Evolutionary conservation across 306 rosid genomes (phyloP).

Genomic region (Medicago arabica): DNA sequence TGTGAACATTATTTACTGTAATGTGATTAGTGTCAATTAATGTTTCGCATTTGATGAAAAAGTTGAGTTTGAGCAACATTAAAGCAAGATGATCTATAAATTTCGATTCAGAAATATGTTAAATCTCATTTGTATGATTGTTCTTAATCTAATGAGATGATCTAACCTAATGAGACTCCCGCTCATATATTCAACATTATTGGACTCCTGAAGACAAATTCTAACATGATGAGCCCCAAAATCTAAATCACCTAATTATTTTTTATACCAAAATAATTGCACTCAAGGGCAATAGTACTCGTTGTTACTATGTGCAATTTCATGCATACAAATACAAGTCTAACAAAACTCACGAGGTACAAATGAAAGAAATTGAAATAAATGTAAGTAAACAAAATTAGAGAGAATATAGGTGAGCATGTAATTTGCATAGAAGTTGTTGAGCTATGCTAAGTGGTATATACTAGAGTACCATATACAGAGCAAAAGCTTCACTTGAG

Average conservation of each 20-base stretch:
- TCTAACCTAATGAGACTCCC: no score
- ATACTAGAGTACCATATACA: slow-evolving; percentile 33
- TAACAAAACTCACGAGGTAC: slow-evolving; percentile 12
- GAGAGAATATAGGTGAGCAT: slow-evolving; percentile 31
- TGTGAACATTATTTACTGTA: no score
- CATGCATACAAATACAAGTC: slow-evolving; percentile 5
- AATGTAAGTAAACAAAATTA: slow-evolving; percentile 7
- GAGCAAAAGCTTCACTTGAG: slow-evolving; percentile 60
- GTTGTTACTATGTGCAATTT: slow-evolving; percentile 22
- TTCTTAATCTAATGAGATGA: no score
- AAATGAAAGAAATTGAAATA: background rate
- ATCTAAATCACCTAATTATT: background rate
- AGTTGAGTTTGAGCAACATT: no score
- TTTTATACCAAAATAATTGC: background rate
- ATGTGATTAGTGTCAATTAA: no score
- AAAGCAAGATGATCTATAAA: no score
- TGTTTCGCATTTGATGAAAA: no score
- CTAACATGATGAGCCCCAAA: background rate
- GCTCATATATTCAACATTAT: no score
- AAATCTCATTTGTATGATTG: no score
- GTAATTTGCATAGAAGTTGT: slow-evolving; percentile 39
- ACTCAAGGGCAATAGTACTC: slow-evolving; percentile 25
- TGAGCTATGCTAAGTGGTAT: slow-evolving; percentile 29
- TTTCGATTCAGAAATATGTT: no score
- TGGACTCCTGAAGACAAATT: no score